Conservation (phyloP, 83 land plant genomes). For the Picea engelmannii region DNA sequence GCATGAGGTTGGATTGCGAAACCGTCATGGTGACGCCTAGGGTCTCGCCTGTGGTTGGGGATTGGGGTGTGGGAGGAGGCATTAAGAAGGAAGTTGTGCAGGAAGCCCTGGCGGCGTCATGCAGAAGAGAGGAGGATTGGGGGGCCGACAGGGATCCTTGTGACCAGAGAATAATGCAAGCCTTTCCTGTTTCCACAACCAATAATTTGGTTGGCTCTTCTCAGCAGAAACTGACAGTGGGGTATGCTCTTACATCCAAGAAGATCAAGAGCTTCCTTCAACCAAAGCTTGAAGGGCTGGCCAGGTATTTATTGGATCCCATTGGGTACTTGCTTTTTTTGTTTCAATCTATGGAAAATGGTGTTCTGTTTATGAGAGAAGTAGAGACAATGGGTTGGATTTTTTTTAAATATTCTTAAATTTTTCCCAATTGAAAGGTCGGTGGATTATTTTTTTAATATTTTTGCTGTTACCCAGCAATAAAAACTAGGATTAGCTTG, state of each 20-base stretch:
- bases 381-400: background rate
- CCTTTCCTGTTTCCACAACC: background rate
- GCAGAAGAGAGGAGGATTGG: constrained; percentile 5
- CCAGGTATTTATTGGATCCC: constrained; percentile 38
- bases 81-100: constrained; percentile 13
- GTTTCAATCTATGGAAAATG: too few species aligned
- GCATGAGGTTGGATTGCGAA: constrained; percentile 13
- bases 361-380: too few species aligned
- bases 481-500: too few species aligned
- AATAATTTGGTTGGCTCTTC: background rate
- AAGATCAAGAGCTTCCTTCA: constrained; percentile 75
- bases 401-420: background rate
- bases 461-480: too few species aligned
- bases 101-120: background rate
- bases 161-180: constrained; percentile 9
- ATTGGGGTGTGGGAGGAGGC: constrained; percentile 8
- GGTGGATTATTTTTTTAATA: background rate
- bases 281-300: constrained; percentile 56
- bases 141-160: background rate
- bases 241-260: constrained; percentile 77
- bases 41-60: constrained; percentile 6
- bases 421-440: background rate
- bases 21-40: constrained; percentile 16
- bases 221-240: constrained; percentile 46
- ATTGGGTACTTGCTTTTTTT: background rate